Evolutionary conservation across 192 early-diverging fungal species (phyloP).

Genomic region (Mortierella claussenii): DNA sequence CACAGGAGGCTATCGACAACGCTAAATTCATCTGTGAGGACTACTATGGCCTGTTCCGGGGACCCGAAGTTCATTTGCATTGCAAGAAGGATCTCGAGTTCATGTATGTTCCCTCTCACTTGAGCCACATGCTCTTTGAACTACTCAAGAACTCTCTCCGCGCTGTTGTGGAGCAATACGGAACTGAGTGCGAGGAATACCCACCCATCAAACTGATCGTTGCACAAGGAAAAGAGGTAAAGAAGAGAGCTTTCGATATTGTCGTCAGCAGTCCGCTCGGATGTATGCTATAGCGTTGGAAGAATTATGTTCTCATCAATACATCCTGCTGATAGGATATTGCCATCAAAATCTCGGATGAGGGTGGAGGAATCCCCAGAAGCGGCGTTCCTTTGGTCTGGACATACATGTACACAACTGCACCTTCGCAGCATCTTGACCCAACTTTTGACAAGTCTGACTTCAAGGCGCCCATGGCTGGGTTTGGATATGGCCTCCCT

Average conservation of each 20-base stretch:
- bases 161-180: conserved; percentile 92
- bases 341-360: conserved; percentile 96
- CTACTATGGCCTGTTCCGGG: conserved; percentile 86
- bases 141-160: conserved; percentile 96
- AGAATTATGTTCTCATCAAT: no score
- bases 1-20: conserved; percentile 89
- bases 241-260: no score
- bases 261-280: no score
- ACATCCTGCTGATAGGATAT: conserved; percentile 90
- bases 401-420: conserved; percentile 95
- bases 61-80: conserved; percentile 81
- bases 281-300: no score
- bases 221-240: conserved; percentile 80
- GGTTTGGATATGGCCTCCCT: conserved; percentile 97
- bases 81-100: conserved; percentile 86
- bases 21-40: conserved; percentile 92
- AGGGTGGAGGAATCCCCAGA: conserved; percentile 93
- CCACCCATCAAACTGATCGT: conserved; percentile 96
- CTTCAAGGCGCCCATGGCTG: conserved; percentile 83
- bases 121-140: conserved; percentile 99
- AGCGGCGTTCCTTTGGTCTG: conserved; percentile 90
- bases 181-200: conserved; percentile 83
- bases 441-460: conserved; percentile 78
- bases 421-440: conserved; percentile 74
- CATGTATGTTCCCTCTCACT: conserved; percentile 95